phyloP scores from a whole-genome alignment of 139 green algal species.

The Tetradesmus lagerheimii region DNA sequence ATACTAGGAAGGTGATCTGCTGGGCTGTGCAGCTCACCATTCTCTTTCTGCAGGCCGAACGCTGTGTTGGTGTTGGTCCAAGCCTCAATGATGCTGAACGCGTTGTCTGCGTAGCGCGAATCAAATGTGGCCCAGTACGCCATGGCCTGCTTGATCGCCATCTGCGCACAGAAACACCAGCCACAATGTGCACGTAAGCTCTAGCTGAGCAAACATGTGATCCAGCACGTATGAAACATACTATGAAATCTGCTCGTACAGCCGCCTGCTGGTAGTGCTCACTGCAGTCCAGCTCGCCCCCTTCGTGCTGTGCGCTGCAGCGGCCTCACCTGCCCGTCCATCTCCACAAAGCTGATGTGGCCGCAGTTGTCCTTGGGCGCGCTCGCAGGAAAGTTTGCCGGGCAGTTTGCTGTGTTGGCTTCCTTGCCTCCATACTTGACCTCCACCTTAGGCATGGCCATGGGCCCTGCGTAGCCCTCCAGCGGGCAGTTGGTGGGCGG shows the following conservation, averaged over 20 bases:
- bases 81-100: constrained; percentile 15
- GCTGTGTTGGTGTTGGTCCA: constrained; percentile 22
- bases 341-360: constrained; percentile 29
- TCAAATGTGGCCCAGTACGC: constrained; percentile 28
- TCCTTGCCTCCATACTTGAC: neutral
- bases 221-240: too few relatives aligned
- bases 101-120: neutral
- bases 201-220: neutral
- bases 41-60: neutral
- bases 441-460: neutral
- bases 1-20: too few relatives aligned
- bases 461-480: neutral
- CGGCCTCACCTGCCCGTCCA: constrained; percentile 13
- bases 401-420: neutral
- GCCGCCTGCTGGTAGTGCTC: too few relatives aligned
- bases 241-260: too few relatives aligned
- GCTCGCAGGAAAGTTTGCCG: neutral
- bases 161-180: neutral
- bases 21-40: neutral
- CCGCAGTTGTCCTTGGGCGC: neutral
- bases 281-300: too few relatives aligned
- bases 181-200: neutral
- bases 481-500: neutral
- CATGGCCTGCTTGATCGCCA: constrained; percentile 40
- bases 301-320: too few relatives aligned